These are phyloP conservation scores for Microsporum audouinii DNA, from an alignment of 2,329 filamentous ascomycete genomes.

Conservation along the genomic window DNA sequence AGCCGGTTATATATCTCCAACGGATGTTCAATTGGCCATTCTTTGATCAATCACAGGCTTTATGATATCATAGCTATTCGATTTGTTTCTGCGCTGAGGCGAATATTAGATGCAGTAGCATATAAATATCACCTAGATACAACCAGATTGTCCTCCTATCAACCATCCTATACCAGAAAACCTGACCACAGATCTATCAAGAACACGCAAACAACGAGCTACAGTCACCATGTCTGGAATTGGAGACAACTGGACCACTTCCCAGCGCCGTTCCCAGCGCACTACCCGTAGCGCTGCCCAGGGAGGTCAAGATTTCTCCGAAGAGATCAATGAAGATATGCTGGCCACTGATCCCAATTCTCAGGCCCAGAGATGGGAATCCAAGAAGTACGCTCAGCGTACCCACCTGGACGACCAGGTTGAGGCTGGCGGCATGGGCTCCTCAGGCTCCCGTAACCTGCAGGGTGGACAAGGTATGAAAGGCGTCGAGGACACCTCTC, in stretches of 20 bases:
- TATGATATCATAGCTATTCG: not conserved
- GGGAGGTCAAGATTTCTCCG: slow-evolving; percentile 6
- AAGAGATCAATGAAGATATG: slow-evolving; percentile 2
- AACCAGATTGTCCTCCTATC: not conserved
- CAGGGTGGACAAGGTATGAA: not conserved
- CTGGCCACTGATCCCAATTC: not conserved
- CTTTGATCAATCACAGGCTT: not conserved
- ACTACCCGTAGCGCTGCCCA: not conserved
- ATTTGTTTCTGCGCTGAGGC: not conserved
- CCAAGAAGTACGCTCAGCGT: slow-evolving; percentile 5
- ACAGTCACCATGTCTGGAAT: slow-evolving; percentile 11
- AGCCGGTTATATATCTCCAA: not conserved
- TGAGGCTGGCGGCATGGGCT: not conserved
- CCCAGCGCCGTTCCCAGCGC: slow-evolving; percentile 8
- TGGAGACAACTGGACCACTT: slow-evolving; percentile 7
- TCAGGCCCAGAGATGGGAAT: slow-evolving; percentile 7
- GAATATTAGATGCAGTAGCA: not conserved
- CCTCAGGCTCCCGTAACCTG: not conserved
- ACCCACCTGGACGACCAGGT: not conserved
- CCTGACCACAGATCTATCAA: not conserved
- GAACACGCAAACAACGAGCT: not conserved
- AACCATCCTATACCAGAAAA: not conserved
- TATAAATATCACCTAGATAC: not conserved
- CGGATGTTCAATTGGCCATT: not conserved
- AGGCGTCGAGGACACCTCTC: not conserved